These are phyloP conservation scores for Nakaseomyces delphensis DNA, from an alignment of 1,139 yeast genomes.

Conservation along the genomic window DNA sequence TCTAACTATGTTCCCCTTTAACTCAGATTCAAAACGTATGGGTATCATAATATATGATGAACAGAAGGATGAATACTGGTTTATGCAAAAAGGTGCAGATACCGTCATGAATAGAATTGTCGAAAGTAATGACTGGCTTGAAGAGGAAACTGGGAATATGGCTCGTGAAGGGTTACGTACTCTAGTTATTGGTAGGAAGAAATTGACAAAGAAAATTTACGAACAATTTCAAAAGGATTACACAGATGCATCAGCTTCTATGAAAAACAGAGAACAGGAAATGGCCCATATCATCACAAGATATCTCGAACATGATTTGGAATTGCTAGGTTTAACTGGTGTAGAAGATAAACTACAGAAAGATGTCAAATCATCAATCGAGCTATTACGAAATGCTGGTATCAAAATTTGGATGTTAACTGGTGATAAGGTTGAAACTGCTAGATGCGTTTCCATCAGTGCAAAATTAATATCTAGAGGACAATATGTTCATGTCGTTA, in stretches of 20 bases:
- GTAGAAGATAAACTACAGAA: constrained; percentile 92
- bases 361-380: constrained; percentile 87
- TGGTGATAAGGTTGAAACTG: constrained; percentile 98
- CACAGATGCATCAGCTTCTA: constrained; percentile 63
- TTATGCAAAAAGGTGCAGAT: constrained; percentile 92
- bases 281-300: constrained; percentile 63
- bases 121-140: constrained; percentile 85
- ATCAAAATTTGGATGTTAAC: constrained; percentile 98
- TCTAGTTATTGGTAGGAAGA: constrained; percentile 80
- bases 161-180: constrained; percentile 97
- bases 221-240: constrained; percentile 58
- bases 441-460: constrained; percentile 91
- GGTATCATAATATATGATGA: constrained; percentile 72
- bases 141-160: constrained; percentile 95
- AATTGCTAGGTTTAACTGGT: constrained; percentile 86
- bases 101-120: constrained; percentile 88
- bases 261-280: constrained; percentile 66
- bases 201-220: constrained; percentile 45
- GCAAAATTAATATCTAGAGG: constrained; percentile 89
- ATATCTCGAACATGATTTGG: constrained; percentile 74
- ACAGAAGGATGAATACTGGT: constrained; percentile 63
- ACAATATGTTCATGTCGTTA: constrained; percentile 81
- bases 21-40: constrained; percentile 93
- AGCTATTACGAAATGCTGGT: constrained; percentile 89
- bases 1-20: constrained; percentile 82